Conservation (phyloP, 768 basidiomycete genomes). For the Strobilomyces echinocephalus region DNA sequence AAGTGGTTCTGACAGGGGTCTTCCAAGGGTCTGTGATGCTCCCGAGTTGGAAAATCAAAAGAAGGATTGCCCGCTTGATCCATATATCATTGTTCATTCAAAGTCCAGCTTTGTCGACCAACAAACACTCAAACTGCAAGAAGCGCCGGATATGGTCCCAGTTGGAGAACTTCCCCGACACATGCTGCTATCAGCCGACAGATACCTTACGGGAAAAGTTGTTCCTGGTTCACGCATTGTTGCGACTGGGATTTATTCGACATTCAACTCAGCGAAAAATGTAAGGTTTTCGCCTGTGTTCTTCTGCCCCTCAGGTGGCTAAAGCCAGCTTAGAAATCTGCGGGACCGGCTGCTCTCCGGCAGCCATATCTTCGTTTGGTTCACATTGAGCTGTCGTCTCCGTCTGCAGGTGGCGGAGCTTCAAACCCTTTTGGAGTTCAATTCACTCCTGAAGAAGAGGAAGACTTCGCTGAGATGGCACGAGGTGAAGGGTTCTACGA, state of each 20-base stretch:
- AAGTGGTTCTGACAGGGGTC: constrained; percentile 74
- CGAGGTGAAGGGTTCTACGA: constrained; percentile 89
- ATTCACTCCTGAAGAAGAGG: constrained; percentile 94
- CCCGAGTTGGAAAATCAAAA: constrained; percentile 74
- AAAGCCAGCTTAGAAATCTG: constrained; percentile 51
- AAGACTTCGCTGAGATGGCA: constrained; percentile 90
- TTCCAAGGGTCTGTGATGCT: constrained; percentile 87
- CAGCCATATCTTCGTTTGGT: constrained; percentile 92
- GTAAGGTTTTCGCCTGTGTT: constrained; percentile 38
- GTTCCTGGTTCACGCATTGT: constrained; percentile 95
- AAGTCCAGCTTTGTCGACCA: constrained; percentile 94
- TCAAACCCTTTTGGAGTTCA: constrained; percentile 83
- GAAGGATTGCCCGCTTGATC: constrained; percentile 94
- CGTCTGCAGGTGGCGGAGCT: constrained; percentile 63
- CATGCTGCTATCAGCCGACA: constrained; percentile 87
- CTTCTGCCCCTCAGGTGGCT: neutral
- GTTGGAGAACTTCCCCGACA: constrained; percentile 97
- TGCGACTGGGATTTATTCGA: constrained; percentile 95
- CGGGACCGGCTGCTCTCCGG: constrained; percentile 83
- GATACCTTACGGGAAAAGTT: constrained; percentile 87
- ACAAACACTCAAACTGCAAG: constrained; percentile 94
- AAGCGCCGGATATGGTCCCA: constrained; percentile 99
- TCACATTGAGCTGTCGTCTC: constrained; percentile 86
- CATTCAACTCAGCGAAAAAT: constrained; percentile 84
- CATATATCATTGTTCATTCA: constrained; percentile 92